Base-by-base conservation (phyloP, 1,139 yeast genomes). In the Kodamaea sp. region DNA sequence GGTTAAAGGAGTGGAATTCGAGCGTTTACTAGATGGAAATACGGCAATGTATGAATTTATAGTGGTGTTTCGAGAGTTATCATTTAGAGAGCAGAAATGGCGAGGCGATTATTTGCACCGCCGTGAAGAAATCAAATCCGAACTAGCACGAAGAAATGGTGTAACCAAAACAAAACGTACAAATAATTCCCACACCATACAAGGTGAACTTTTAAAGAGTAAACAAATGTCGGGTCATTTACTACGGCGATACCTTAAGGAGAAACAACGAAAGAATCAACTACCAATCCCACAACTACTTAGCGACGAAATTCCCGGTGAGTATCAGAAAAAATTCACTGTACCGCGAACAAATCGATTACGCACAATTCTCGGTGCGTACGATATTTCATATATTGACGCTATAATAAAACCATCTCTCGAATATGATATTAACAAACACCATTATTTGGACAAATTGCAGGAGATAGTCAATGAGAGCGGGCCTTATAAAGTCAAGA, bases 401-500 rank as follows among this genome's bases (percentile, higher is more conserved):
- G 50, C 65, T 2, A 54, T 71, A 3, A 33, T 70, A n/a, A 60
- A 58, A 27, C 74, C 75, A 0, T 60, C 58, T 9, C 32, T 71
- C 10, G 74, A 63, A 43, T 62, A 57, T 45, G 65, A 62, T 35
- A 55, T 70, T 35, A 70, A 70, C 44, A 49, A 53, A 36, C 41
- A 48, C 29, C 61, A 64, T 33, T 54, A 52, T 32, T 44, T 69
- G 23, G 48, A 53, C 4, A 37, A 47, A 11, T 41, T 60, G 8
- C 42, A 47, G 15, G 22, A 41, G 1, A 53, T 53, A 0, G 58
- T 69, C 9, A 58, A 60, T 34, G 55, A 57, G 10, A 62, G 58
- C 38, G 77, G 77, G 0, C 76, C 77, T 0, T 60, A 45, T 33
- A 54, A 57, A 35, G 73, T 70, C 8, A 58, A 55, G 33, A 54